Base-by-base conservation (phyloP, 768 basidiomycete species). In the Leccinellum rugosiceps region DNA sequence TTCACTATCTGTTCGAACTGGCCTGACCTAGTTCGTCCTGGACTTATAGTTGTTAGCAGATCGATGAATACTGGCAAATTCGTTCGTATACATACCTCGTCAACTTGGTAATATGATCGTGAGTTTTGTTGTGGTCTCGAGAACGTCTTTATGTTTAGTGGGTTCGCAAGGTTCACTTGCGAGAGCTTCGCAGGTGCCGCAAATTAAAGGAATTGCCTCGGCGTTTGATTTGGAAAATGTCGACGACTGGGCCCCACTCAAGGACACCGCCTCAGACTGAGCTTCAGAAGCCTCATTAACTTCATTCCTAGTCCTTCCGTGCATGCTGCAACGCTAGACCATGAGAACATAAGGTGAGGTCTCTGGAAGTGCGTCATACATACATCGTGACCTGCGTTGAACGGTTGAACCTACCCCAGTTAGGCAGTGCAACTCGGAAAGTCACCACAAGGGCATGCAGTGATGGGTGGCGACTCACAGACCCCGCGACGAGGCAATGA, bases 251-350 rank as follows among this genome's bases (percentile, higher is more conserved):
- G 15, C 34, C 15, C 11, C 26, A 25, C 50, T 50, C 17, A 38
- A 35, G 23, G 11, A 55, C 58, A 67, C 51, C 35, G 62, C 65
- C 58, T 56, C 28, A 2, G 10, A 43, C n/a, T 43, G 50, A 44
- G 25, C 48, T 43, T 53, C 41, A 43, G n/a, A 38, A 38, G 35
- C 38, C n/a, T 38, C 38, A n/a, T 38, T 38, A 38, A 4, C 9
- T 34, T 34, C 32, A 34, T 14, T 15, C 32, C 56, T 15, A 26
- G 25, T 23, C 46, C 54, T 50, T 63, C 51, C 14, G 26, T 46
- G 30, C 10, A 58, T 46, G 11, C 10, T 45, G 50, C 15, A 21
- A 30, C 8, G 45, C 25, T 21, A 26, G 51, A 23, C 11, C 21
- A 35, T 47, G 31, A 25, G 13, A 11, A 14, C 38, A 35, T 31